A percentile compares a stretch with the other conserved stretches of the same genome.
Evolutionary conservation across 805 yeast genomes (phyloP).

Genomic region (Blastobotrys parvus): DNA sequence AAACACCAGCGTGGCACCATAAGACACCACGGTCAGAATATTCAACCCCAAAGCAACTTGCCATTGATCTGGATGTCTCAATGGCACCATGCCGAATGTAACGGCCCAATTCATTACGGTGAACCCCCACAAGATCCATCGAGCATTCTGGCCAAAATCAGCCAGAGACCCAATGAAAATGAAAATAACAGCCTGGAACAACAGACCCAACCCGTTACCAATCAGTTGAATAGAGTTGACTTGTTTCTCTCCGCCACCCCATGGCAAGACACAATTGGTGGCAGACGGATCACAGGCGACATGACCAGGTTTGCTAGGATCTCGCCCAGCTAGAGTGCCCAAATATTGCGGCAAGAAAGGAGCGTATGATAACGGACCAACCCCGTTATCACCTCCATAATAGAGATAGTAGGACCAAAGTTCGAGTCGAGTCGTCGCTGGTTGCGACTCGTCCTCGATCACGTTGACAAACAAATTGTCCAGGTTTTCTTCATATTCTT

Average conservation of each 20-base stretch:
- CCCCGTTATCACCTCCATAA: constrained; percentile 14
- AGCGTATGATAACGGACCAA: constrained; percentile 11
- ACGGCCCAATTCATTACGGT: constrained; percentile 12
- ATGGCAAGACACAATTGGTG: constrained; percentile 8
- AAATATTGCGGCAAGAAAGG: constrained; percentile 12
- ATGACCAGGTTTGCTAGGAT: constrained; percentile 8
- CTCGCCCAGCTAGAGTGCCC: constrained; percentile 9
- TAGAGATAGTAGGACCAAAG: constrained; percentile 11
- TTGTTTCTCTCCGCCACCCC: constrained; percentile 7
- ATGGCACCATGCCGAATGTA: constrained; percentile 8
- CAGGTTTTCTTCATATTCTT: too few species aligned
- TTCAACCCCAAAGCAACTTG: constrained; percentile 8
- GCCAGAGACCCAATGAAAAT: constrained; percentile 13
- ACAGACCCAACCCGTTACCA: constrained; percentile 11
- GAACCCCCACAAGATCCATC: constrained; percentile 7
- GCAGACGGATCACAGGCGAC: constrained; percentile 6
- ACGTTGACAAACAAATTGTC: too few species aligned
- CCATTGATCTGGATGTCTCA: constrained; percentile 8
- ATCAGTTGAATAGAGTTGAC: constrained; percentile 10
- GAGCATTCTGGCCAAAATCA: constrained; percentile 10
- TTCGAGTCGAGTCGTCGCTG: constrained; percentile 9
- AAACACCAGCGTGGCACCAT: constrained; percentile 10
- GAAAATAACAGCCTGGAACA: constrained; percentile 12
- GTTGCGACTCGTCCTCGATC: constrained; percentile 7
- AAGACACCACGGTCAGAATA: constrained; percentile 6